Percentiles rank a stretch among this genome's conserved stretches.
Evolutionary conservation across 2,329 filamentous ascomycete genomes (phyloP).

Genomic region (Exutisphaerella laricina): DNA sequence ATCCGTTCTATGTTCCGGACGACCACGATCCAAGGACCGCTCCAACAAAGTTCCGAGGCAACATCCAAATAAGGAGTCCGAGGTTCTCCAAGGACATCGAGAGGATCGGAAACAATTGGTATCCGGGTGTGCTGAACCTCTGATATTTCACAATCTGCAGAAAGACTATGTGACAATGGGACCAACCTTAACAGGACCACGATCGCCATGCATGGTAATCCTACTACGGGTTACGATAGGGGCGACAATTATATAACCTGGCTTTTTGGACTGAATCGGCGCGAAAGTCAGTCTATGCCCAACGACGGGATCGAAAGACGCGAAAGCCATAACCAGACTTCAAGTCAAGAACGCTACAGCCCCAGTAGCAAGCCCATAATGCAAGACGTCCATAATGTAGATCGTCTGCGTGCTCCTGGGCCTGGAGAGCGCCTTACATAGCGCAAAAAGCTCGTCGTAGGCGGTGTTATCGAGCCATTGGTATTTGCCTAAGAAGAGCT

Average conservation of each 20-base stretch:
- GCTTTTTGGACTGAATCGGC: too few relatives aligned
- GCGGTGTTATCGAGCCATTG: constrained; percentile 66
- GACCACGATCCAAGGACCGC: constrained; percentile 62
- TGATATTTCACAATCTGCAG: constrained; percentile 1
- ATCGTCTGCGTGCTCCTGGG: constrained; percentile 68
- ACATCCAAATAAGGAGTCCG: constrained; percentile 70
- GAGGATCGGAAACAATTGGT: constrained; percentile 79
- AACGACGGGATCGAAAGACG: too few relatives aligned
- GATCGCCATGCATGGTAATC: too few relatives aligned
- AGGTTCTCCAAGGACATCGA: constrained; percentile 77
- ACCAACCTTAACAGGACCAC: too few relatives aligned
- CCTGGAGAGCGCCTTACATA: constrained; percentile 62
- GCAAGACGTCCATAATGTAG: constrained; percentile 62
- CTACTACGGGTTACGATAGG: too few relatives aligned
- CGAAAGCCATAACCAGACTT: constrained; percentile 64
- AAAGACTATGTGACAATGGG: too few relatives aligned
- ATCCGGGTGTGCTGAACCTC: constrained; percentile 51
- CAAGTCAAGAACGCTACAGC: constrained; percentile 58
- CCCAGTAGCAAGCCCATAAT: constrained; percentile 54
- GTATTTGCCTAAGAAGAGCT: constrained; percentile 55
- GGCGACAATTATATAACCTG: too few relatives aligned
- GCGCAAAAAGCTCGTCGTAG: constrained; percentile 66
- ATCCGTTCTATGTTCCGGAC: constrained; percentile 91
- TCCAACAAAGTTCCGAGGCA: constrained; percentile 38
- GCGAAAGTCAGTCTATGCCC: too few relatives aligned